A percentile compares a stretch with the other conserved stretches of the same genome.
These are phyloP conservation scores for Hypoxylon sp. DNA, from an alignment of 2,329 filamentous ascomycete genomes.

Conservation along the genomic window DNA sequence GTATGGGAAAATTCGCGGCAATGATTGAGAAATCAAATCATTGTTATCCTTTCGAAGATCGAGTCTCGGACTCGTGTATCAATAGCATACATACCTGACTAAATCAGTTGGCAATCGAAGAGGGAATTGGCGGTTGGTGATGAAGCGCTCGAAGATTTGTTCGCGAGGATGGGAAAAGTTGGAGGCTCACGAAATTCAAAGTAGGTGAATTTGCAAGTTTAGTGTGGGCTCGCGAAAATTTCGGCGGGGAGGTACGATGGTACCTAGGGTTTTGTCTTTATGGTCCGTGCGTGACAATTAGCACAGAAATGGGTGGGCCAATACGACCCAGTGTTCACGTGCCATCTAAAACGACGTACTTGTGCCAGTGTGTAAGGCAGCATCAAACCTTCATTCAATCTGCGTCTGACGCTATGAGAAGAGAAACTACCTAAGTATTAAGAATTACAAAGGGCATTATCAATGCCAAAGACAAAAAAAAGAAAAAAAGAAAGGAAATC, in stretches of 20 bases:
- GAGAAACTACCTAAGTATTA: neutral
- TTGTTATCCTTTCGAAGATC: constrained; percentile 3
- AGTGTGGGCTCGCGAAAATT: constrained; percentile 51
- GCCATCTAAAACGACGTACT: constrained; percentile 2
- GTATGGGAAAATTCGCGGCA: neutral
- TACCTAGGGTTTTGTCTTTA: constrained; percentile 39
- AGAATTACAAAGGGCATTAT: neutral
- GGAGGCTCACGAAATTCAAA: constrained; percentile 37
- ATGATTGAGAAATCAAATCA: constrained; percentile 3
- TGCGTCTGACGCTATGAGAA: neutral
- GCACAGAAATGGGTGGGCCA: constrained; percentile 1
- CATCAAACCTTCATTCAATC: neutral
- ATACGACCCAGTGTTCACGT: constrained; percentile 16
- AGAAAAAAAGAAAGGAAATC: neutral
- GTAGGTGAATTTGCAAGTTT: constrained; percentile 45
- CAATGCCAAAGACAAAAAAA: neutral
- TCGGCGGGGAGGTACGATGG: constrained; percentile 43
- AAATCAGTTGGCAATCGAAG: constrained; percentile 49
- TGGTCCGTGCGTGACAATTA: constrained; percentile 17
- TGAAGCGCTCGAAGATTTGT: constrained; percentile 42
- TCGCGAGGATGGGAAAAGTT: constrained; percentile 42
- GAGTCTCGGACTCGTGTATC: neutral
- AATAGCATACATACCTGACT: constrained; percentile 48
- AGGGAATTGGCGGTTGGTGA: constrained; percentile 44
- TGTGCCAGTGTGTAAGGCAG: neutral